A percentile compares a stretch with the other conserved stretches of the same genome.
These are phyloP conservation scores for Chenopodium suecicum DNA, from an alignment of 148 eudicot species.

Conservation along the genomic window DNA sequence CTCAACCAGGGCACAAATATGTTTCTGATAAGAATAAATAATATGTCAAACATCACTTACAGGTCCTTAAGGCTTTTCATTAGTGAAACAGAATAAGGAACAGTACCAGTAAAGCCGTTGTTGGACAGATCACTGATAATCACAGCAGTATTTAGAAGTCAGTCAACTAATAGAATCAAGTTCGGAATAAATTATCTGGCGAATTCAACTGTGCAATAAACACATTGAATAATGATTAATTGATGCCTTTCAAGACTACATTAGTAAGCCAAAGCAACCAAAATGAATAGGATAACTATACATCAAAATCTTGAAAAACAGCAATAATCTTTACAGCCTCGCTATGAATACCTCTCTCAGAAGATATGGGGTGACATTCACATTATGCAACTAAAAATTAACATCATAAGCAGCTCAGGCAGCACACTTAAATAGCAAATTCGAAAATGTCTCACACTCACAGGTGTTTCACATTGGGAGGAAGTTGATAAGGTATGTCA, in stretches of 20 bases:
- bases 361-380: not conserved
- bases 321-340: not conserved
- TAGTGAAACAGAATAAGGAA: slow-evolving; percentile 64
- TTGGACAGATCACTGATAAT: slow-evolving; percentile 56
- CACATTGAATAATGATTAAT: not conserved
- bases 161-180: not conserved
- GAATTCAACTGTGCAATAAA: not conserved
- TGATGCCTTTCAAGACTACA: not conserved
- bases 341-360: not conserved
- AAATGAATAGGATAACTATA: too few relatives aligned
- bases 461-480: slow-evolving; percentile 53
- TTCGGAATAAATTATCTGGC: not conserved
- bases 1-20: not conserved
- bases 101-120: slow-evolving; percentile 45
- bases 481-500: slow-evolving; percentile 68
- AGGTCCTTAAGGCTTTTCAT: slow-evolving; percentile 49
- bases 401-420: not conserved
- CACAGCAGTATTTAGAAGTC: slow-evolving; percentile 1
- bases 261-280: not conserved
- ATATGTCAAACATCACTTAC: slow-evolving; percentile 37
- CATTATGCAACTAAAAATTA: not conserved
- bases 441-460: slow-evolving; percentile 32
- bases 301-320: not conserved
- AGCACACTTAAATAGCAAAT: not conserved
- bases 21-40: not conserved